phyloP scores from a whole-genome alignment of 306 rosid species.

The Dalbergia cochinchinensis region DNA sequence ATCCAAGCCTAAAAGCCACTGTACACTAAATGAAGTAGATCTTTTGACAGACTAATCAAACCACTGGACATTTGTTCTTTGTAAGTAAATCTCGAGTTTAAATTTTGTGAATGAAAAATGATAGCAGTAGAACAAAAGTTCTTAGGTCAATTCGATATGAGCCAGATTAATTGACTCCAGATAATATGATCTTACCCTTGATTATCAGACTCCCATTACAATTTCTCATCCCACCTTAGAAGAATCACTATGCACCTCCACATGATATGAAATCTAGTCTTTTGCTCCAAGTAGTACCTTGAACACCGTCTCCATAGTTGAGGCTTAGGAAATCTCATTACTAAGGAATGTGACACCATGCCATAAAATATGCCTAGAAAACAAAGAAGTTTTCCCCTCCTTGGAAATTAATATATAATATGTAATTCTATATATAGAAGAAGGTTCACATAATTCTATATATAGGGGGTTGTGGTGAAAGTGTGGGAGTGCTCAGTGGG shows the following conservation, averaged over 20 bases:
- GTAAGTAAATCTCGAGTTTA: too few species aligned
- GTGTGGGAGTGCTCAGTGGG: constrained; percentile 21
- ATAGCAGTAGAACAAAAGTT: too few species aligned
- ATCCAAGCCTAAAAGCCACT: not conserved
- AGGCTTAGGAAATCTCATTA: constrained; percentile 43
- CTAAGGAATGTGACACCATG: constrained; percentile 50
- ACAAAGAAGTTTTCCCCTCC: not conserved
- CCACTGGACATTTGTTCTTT: too few species aligned
- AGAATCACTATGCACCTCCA: constrained; percentile 72
- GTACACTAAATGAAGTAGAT: not conserved
- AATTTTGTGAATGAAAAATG: too few species aligned
- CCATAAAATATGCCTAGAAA: constrained; percentile 19
- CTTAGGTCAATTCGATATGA: too few species aligned
- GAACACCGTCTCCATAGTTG: constrained; percentile 55
- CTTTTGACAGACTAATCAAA: too few species aligned
- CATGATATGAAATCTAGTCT: constrained; percentile 65
- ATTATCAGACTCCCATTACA: constrained; percentile 1
- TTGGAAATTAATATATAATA: not conserved
- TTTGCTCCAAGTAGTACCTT: constrained; percentile 58
- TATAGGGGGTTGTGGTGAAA: constrained; percentile 40
- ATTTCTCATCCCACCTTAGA: constrained; percentile 59
- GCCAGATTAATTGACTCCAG: too few species aligned
- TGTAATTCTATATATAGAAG: too few species aligned
- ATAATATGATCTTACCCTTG: constrained; percentile 9
- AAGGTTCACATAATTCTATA: not conserved